phyloP scores from a whole-genome alignment of 2,329 filamentous ascomycete species.

The Sporothrix euskadiensis region DNA sequence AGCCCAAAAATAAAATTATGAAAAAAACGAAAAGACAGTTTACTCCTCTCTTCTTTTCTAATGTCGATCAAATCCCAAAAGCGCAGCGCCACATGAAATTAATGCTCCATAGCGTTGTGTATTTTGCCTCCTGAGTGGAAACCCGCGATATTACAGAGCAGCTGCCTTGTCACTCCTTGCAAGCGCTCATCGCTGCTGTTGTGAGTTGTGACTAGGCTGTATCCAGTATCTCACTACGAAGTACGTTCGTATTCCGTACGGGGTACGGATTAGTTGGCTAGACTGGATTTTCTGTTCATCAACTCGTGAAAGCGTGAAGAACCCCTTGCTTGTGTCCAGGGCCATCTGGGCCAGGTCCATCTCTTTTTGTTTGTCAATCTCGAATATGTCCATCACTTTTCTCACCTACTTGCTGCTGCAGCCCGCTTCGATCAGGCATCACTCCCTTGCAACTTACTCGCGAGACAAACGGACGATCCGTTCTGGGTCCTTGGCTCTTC shows the following conservation, averaged over 20 bases:
- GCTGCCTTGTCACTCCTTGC: neutral
- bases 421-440: neutral
- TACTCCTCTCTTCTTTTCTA: neutral
- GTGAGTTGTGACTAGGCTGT: neutral
- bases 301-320: constrained; percentile 13
- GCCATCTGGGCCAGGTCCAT: neutral
- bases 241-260: no score
- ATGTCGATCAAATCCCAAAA: constrained; percentile 20
- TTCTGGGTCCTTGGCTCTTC: constrained; percentile 25
- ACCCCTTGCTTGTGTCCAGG: neutral
- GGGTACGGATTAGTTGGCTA: neutral
- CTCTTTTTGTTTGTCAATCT: constrained; percentile 6
- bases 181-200: neutral
- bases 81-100: constrained; percentile 22
- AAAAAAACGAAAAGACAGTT: neutral
- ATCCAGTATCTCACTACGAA: no score
- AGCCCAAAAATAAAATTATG: neutral
- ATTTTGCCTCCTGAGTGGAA: neutral
- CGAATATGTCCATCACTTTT: constrained; percentile 6
- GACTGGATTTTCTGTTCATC: neutral
- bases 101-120: constrained; percentile 15
- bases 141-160: constrained; percentile 6
- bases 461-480: constrained; percentile 18
- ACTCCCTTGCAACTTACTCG: neutral
- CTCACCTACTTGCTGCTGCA: neutral